Evolutionary conservation across 257 asterid species (phyloP).

Genomic region (Solanum raphanifolium): DNA sequence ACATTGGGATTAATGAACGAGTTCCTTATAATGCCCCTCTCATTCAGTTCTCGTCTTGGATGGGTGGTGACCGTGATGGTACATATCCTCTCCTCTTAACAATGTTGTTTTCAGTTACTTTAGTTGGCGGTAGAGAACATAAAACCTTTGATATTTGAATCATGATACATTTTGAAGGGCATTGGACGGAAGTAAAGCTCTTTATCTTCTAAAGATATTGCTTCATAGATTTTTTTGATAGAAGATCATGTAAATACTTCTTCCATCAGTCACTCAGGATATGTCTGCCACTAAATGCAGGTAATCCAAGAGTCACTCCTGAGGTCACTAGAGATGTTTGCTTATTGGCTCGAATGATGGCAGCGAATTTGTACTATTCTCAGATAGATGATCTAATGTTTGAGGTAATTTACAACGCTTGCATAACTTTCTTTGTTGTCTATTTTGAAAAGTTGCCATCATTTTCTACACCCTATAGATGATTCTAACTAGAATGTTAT

Average conservation of each 20-base stretch:
- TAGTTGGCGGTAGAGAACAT: not conserved
- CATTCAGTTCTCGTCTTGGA: conserved; percentile 46
- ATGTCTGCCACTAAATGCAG: conserved; percentile 7
- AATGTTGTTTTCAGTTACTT: not conserved
- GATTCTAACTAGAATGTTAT: not conserved
- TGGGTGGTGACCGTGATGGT: conserved; percentile 59
- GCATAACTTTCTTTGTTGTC: not conserved
- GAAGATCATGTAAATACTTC: not conserved
- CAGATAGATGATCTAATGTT: conserved; percentile 94
- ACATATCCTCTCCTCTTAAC: not conserved
- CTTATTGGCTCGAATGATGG: conserved; percentile 47
- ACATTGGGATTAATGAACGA: conserved; percentile 39
- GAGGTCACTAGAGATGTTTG: conserved; percentile 50
- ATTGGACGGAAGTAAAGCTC: not conserved
- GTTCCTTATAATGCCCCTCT: conserved; percentile 47
- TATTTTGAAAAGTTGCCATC: not conserved
- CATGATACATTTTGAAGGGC: not conserved
- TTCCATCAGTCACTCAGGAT: not conserved
- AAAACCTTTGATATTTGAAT: not conserved
- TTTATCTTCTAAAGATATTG: not conserved
- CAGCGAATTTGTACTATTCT: conserved; percentile 68
- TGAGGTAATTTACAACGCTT: conserved; percentile 42
- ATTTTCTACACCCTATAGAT: not conserved
- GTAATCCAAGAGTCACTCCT: conserved; percentile 47
- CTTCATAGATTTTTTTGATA: not conserved